Percentiles rank a stretch among this genome's conserved stretches.
Conservation (phyloP, 345 rosid genomes). For the Acer yangbiense region DNA sequence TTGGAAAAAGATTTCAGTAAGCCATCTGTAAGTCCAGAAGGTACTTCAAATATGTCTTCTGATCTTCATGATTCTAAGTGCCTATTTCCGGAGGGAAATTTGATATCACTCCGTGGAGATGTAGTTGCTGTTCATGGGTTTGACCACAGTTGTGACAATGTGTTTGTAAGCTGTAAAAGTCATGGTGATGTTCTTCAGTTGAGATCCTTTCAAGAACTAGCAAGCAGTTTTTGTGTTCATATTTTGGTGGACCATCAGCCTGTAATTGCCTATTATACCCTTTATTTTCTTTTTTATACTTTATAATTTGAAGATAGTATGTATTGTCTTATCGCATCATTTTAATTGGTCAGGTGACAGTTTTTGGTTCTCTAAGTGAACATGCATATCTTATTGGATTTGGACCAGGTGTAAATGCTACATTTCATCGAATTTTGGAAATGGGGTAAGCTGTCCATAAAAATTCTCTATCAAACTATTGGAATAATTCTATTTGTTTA, state of each 20-base stretch:
- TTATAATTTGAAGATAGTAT: conserved; percentile 12
- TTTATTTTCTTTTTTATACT: conserved; percentile 13
- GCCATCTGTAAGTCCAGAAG: conserved; percentile 30
- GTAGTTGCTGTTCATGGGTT: conserved; percentile 55
- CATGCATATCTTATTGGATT: conserved; percentile 65
- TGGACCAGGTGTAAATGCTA: conserved; percentile 65
- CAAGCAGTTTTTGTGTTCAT: conserved; percentile 44
- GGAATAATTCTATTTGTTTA: too few relatives aligned
- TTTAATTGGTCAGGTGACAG: conserved; percentile 53
- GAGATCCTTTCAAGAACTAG: conserved; percentile 28
- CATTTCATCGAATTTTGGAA: conserved; percentile 70
- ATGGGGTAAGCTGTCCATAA: conserved; percentile 43
- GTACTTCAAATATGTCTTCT: conserved; percentile 30
- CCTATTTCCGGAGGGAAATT: conserved; percentile 64
- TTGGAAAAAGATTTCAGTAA: conserved; percentile 30
- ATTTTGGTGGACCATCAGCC: conserved; percentile 49
- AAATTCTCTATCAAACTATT: background rate
- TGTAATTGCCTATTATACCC: conserved; percentile 41
- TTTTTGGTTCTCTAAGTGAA: conserved; percentile 57
- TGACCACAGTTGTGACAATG: conserved; percentile 26
- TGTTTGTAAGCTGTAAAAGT: conserved; percentile 26
- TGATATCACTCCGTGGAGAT: conserved; percentile 53
- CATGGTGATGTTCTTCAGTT: conserved; percentile 24
- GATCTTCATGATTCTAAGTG: conserved; percentile 30
- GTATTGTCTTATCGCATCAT: conserved; percentile 20